phyloP scores from a whole-genome alignment of 192 early-diverging fungal species.

The Globomyces pollinis-pini region DNA sequence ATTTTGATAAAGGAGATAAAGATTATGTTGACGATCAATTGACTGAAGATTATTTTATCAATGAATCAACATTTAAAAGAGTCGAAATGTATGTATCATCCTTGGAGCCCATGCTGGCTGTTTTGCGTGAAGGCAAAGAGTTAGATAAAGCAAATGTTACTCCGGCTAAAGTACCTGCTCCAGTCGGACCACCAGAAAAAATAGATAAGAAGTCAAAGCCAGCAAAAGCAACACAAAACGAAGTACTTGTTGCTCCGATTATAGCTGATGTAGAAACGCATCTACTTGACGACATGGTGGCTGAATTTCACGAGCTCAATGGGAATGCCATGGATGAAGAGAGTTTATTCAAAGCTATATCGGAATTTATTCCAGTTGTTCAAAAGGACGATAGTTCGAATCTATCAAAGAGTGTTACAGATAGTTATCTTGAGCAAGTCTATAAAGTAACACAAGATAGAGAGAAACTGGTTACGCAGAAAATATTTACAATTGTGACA shows the following conservation, averaged over 20 bases:
- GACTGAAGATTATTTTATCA: conserved; percentile 28
- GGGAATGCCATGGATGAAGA: conserved; percentile 31
- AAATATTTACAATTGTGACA: conserved; percentile 25
- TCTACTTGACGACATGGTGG: conserved; percentile 11
- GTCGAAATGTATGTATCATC: conserved; percentile 28
- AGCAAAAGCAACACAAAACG: conserved; percentile 15
- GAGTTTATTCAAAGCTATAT: conserved; percentile 29
- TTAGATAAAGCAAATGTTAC: conserved; percentile 19
- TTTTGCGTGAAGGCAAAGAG: conserved; percentile 21
- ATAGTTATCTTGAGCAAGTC: conserved; percentile 29
- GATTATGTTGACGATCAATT: conserved; percentile 24
- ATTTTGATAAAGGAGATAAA: conserved; percentile 9
- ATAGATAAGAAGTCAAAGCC: conserved; percentile 30
- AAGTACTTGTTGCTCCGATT: neutral
- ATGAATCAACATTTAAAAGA: conserved; percentile 30
- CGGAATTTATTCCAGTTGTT: conserved; percentile 27
- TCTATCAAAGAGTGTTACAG: conserved; percentile 15
- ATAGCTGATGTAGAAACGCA: conserved; percentile 3
- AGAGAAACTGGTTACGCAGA: conserved; percentile 8
- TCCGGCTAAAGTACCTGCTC: neutral
- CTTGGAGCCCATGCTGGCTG: conserved; percentile 22
- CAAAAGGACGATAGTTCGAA: conserved; percentile 13
- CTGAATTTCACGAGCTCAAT: conserved; percentile 27
- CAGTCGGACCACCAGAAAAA: conserved; percentile 2
- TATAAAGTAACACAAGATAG: conserved; percentile 27